Percentiles rank a stretch among this genome's conserved stretches.
Evolutionary conservation across 106 monocot species (phyloP).

Genomic region (Dendrobium officinale): DNA sequence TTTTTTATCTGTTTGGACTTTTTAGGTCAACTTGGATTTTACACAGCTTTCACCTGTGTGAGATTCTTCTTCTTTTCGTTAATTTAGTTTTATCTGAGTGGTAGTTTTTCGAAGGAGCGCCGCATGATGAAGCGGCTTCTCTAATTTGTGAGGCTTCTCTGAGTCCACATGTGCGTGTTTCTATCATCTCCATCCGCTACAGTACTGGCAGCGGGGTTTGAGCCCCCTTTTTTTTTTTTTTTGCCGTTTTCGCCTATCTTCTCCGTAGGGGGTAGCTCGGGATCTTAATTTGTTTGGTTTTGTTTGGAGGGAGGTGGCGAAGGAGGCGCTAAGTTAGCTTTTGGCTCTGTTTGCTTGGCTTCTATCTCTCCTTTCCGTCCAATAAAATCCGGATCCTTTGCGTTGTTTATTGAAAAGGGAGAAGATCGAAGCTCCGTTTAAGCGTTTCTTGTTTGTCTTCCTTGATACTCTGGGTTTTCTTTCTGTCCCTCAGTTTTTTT

Average conservation of each 20-base stretch:
- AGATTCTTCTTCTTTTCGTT: too few species aligned
- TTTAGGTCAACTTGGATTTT: neutral
- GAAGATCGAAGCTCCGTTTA: neutral
- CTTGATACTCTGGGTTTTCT: neutral
- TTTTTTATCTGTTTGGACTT: neutral
- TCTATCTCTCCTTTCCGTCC: conserved; percentile 14
- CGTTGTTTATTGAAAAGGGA: neutral
- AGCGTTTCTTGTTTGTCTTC: conserved; percentile 2
- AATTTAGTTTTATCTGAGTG: neutral
- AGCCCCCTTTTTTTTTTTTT: neutral
- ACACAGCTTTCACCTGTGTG: neutral
- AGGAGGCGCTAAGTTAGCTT: conserved; percentile 4
- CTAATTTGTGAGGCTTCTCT: conserved; percentile 4
- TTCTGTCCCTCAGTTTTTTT: neutral
- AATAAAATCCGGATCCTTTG: neutral
- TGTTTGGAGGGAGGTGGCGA: neutral
- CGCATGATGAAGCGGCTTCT: neutral
- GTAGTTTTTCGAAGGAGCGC: neutral
- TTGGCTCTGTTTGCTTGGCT: conserved; percentile 12
- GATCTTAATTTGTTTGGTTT: neutral
- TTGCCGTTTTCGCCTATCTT: neutral
- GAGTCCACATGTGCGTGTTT: conserved; percentile 5
- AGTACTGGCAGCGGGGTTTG: neutral
- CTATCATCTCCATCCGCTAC: neutral
- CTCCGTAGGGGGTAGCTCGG: neutral